A percentile compares a stretch with the other conserved stretches of the same genome.
These are phyloP conservation scores for Terfezia claveryi DNA, from an alignment of 495 filamentous ascomycete species.

Conservation along the genomic window DNA sequence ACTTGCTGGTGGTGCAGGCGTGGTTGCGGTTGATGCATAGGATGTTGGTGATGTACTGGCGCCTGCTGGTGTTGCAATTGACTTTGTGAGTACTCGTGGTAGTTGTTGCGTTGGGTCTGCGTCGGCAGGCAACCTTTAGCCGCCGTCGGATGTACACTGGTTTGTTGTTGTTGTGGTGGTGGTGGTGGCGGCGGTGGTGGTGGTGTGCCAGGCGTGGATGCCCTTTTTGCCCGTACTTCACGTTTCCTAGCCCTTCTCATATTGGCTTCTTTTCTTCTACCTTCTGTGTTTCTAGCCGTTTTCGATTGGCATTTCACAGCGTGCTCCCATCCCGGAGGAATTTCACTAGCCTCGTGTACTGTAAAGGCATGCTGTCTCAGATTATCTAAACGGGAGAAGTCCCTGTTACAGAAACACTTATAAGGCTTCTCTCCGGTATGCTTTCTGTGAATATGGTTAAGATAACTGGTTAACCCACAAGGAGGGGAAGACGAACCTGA, in stretches of 20 bases:
- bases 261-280: conserved; percentile 74
- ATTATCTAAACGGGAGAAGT: conserved; percentile 94
- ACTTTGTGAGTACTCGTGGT: neutral
- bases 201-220: conserved; percentile 4
- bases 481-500: conserved; percentile 35
- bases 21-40: neutral
- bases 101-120: neutral
- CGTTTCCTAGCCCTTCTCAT: conserved; percentile 74
- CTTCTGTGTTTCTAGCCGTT: neutral
- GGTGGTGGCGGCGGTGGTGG: neutral
- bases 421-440: conserved; percentile 95
- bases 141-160: no score
- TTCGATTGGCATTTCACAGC: neutral
- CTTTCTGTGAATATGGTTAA: conserved; percentile 38
- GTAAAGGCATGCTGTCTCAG: conserved; percentile 93
- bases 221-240: conserved; percentile 4
- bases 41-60: neutral
- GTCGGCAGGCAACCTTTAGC: neutral
- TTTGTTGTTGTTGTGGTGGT: neutral
- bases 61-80: conserved; percentile 18
- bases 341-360: conserved; percentile 93
- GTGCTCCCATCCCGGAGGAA: conserved; percentile 52
- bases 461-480: neutral
- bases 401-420: conserved; percentile 83
- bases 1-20: neutral